phyloP scores from a whole-genome alignment of 768 basidiomycete genomes.

The Rubroboletus satanas region DNA sequence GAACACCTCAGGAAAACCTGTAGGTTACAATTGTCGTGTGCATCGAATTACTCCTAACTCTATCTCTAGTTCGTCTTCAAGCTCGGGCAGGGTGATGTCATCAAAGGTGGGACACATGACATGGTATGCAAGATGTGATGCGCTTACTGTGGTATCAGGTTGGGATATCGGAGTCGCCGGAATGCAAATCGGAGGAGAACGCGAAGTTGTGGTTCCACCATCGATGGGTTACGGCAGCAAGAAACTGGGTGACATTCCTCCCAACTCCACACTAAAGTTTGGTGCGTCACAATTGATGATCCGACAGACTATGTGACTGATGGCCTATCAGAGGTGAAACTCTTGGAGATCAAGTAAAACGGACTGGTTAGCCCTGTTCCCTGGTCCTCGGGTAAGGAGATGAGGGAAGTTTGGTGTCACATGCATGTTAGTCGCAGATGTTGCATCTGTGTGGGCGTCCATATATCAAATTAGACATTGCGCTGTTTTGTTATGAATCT shows the following conservation, averaged over 20 bases:
- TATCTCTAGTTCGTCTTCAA: slow-evolving; percentile 62
- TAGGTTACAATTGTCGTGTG: slow-evolving; percentile 37
- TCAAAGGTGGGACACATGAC: slow-evolving; percentile 58
- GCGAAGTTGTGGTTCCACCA: slow-evolving; percentile 71
- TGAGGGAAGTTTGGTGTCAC: slow-evolving; percentile 10
- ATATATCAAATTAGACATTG: slow-evolving; percentile 30
- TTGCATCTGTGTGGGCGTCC: slow-evolving; percentile 12
- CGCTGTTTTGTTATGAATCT: slow-evolving; percentile 13
- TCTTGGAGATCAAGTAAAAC: slow-evolving; percentile 60
- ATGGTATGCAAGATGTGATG: not conserved
- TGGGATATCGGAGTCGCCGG: slow-evolving; percentile 93
- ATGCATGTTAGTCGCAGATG: slow-evolving; percentile 18
- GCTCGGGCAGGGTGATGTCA: slow-evolving; percentile 86
- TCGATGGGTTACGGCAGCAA: slow-evolving; percentile 67
- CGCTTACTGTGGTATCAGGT: slow-evolving; percentile 37
- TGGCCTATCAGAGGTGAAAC: slow-evolving; percentile 58
- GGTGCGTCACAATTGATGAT: slow-evolving; percentile 44
- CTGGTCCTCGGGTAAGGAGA: slow-evolving; percentile 9
- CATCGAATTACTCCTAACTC: not conserved
- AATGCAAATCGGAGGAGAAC: slow-evolving; percentile 90
- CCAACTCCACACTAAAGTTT: slow-evolving; percentile 78
- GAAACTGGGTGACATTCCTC: slow-evolving; percentile 60
- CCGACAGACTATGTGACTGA: slow-evolving; percentile 8
- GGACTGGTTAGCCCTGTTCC: slow-evolving; percentile 7
- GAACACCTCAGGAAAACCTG: slow-evolving; percentile 83